Base-by-base conservation (phyloP, 1,139 yeast genomes). In the Chernovozyma sophiae-reginae region DNA sequence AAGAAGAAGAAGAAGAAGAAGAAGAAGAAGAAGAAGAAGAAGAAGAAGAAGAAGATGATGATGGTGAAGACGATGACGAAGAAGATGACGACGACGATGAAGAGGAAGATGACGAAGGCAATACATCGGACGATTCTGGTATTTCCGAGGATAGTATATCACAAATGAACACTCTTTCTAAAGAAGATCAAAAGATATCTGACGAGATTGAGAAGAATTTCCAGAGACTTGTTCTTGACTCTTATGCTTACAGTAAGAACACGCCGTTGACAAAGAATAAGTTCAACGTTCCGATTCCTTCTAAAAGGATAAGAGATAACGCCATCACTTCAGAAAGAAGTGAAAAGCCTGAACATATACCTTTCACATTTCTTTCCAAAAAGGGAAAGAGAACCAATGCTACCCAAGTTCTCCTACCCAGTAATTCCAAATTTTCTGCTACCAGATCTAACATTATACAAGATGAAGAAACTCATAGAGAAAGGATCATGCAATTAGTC, bases 141-240 rank as follows among this genome's bases (percentile, higher is more conserved):
- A 7, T 12, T 26, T 42, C 33, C 8, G 44, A 39, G 19, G 43
- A 36, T 16, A 26, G 32, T 4, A 42, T 4, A 3, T 8, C 33
- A 10, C 22, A 7, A 17, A 5, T 12, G 13, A 8, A 28, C 17
- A 28, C 5, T 5, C 25, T 26, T n/a, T 23, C 37, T n/a, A 10
- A 10, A 8, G 68, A 66, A 35, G 79, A 72, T 30, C 61, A 55
- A 31, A 69, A 64, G 43, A 65, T 74, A 33, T 75, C 72, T 16
- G 72, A 68, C 7, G 75, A 71, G 19, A 51, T 81, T 37, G 85
- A 79, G 33, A 67, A 60, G 38, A 81, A 79, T 46, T 72, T 74
- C 44, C 72, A 72, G 37, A 61, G 57, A 38, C 58, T 81, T 49
- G 60, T 79, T 37, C 51, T 60, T 24, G 81, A 76, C 30, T 70